Base-by-base conservation (phyloP, 371 early-diverging fungal genomes). In the Rhizopus stolonifer region DNA sequence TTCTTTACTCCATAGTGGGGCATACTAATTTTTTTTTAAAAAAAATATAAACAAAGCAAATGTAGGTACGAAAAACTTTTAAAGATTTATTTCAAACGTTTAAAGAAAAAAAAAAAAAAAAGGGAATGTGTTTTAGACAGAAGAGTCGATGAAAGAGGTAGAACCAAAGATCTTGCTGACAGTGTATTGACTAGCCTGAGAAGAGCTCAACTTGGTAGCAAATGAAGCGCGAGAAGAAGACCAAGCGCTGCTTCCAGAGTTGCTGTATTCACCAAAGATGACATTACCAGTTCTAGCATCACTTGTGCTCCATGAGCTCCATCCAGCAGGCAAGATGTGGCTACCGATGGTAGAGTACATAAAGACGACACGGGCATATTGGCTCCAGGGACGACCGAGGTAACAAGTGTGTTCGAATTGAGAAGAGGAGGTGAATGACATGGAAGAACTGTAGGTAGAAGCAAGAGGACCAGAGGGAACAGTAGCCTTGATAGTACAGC, bases 371-470 rank as follows among this genome's bases (percentile, higher is more conserved):
- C 55, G 63, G 10, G 66, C 60, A 48, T 63, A 66, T n/a, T 52
- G 15, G 10, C 66, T 46, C 63, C 66, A 69, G 8, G 70, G 70
- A 23, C 70, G 58, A 14, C 66, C 70, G 1, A 69, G 40, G 46
- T 54, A 52, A 8, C 29, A 46, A 4, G 45, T 29, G 33, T 21
- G 32, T 14, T 47, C 9, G 14, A 47, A 47, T 15, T 54, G 46
- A 17, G 55, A 38, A 19, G 47, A n/a, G 7, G 47, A 54, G 14
- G 55, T 46, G 47, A 47, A 54, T 19, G 55, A 46, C 2, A 47
- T 24, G 13, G 55, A 19, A 14, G 36, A 31, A 19, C 45, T 40
- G 9, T 46, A 46, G 4, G 55, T 54, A 3, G 36, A 24, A n/a
- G 55, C 19, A 18, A 54, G n/a, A 18, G 55, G 55, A 19, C 55